Percentiles rank a stretch among this genome's conserved stretches.
Conservation (phyloP, 179 eudicot genomes). For the Spergularia azorica region DNA sequence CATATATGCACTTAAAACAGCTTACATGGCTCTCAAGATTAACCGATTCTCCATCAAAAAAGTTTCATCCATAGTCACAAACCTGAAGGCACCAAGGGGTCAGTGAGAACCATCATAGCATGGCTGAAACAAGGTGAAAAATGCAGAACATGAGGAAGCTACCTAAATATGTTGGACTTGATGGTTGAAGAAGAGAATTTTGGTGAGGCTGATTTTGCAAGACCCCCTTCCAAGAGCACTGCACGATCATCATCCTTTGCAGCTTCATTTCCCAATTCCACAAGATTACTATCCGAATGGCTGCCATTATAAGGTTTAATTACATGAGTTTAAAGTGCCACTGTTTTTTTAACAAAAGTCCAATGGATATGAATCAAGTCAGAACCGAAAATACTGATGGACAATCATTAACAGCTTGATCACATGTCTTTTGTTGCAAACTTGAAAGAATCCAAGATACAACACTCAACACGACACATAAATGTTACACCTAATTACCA, state of each 20-base stretch:
- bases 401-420: neutral
- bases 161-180: slow-evolving; percentile 77
- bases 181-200: slow-evolving; percentile 53
- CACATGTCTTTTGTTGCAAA: neutral
- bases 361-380: neutral
- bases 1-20: slow-evolving; percentile 5
- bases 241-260: slow-evolving; percentile 83
- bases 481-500: too few species aligned
- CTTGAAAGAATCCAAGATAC: neutral
- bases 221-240: slow-evolving; percentile 88
- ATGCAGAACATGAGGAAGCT: slow-evolving; percentile 18
- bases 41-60: slow-evolving; percentile 86
- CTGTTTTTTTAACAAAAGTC: neutral
- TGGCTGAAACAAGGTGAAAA: neutral
- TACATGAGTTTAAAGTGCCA: slow-evolving; percentile 10
- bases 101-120: slow-evolving; percentile 17
- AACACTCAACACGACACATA: too few species aligned
- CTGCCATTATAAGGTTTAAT: slow-evolving; percentile 45
- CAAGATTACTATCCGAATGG: slow-evolving; percentile 82
- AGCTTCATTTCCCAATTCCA: slow-evolving; percentile 68
- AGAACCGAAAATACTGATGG: neutral
- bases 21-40: slow-evolving; percentile 90
- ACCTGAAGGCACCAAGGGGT: slow-evolving; percentile 43
- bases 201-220: slow-evolving; percentile 62
- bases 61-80: slow-evolving; percentile 82